phyloP scores from a whole-genome alignment of 306 rosid species.

The barrel medic (Medicago truncatula) region DNA sequence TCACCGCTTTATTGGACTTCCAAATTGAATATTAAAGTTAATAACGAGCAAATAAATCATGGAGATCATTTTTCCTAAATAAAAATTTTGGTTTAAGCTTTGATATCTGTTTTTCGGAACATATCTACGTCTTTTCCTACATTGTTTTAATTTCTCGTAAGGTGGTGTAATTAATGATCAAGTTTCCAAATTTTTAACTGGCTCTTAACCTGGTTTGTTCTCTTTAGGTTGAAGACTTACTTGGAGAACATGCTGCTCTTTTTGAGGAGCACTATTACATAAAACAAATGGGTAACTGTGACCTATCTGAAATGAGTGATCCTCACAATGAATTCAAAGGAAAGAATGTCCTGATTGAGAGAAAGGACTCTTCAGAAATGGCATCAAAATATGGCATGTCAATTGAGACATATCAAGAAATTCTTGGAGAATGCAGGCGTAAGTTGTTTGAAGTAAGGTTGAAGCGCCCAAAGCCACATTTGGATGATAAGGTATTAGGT shows the following conservation, averaged over 20 bases:
- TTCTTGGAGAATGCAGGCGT: conserved; percentile 74
- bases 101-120: neutral
- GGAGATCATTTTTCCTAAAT: neutral
- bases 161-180: conserved; percentile 16
- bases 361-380: conserved; percentile 61
- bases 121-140: conserved; percentile 5
- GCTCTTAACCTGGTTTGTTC: conserved; percentile 34
- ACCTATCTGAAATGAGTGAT: conserved; percentile 87
- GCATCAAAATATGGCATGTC: conserved; percentile 72
- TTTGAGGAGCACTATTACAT: conserved; percentile 80
- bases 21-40: neutral
- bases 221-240: conserved; percentile 74
- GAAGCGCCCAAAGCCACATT: conserved; percentile 82
- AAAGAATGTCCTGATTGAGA: conserved; percentile 84
- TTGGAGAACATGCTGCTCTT: conserved; percentile 83
- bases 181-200: conserved; percentile 6
- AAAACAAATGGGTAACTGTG: conserved; percentile 79
- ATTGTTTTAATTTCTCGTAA: conserved; percentile 8
- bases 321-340: conserved; percentile 87
- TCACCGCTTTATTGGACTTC: neutral
- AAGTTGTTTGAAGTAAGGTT: conserved; percentile 79
- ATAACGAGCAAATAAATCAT: neutral
- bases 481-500: conserved; percentile 96
- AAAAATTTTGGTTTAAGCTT: neutral
- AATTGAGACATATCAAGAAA: conserved; percentile 67